Conservation (phyloP, 768 basidiomycete species). For the Lactarius evosmus region DNA sequence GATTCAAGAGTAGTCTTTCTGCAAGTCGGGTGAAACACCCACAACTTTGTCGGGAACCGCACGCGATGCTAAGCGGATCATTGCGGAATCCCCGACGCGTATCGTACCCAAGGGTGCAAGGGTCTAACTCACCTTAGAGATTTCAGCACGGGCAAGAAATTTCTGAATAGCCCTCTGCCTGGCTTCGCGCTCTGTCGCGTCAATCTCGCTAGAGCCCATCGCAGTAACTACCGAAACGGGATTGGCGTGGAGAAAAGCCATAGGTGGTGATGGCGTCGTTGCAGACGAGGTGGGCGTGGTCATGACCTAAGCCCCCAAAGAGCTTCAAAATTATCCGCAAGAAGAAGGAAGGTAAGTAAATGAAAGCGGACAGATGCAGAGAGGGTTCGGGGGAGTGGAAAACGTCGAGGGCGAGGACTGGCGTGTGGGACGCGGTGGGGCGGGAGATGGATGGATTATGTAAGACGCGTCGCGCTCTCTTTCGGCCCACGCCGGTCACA, state of each 20-base stretch:
- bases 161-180: conserved; percentile 68
- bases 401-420: conserved; percentile 23
- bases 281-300: conserved; percentile 78
- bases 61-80: conserved; percentile 20
- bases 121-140: conserved; percentile 66
- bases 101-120: conserved; percentile 19
- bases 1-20: neutral
- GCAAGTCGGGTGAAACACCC: neutral
- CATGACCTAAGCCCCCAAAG: conserved; percentile 41
- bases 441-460: conserved; percentile 25
- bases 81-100: conserved; percentile 25
- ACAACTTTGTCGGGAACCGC: neutral
- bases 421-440: conserved; percentile 29
- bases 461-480: conserved; percentile 30
- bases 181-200: conserved; percentile 50
- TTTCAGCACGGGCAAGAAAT: conserved; percentile 73
- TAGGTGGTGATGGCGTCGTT: conserved; percentile 78
- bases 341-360: neutral
- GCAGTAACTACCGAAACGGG: conserved; percentile 38
- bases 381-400: conserved; percentile 3
- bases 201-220: conserved; percentile 39
- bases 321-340: neutral
- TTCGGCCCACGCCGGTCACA: conserved; percentile 26
- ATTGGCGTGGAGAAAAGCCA: conserved; percentile 52
- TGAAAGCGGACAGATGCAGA: conserved; percentile 10